phyloP scores from a whole-genome alignment of 2,329 filamentous ascomycete species.

The Pseudogymnoascus sp. region DNA sequence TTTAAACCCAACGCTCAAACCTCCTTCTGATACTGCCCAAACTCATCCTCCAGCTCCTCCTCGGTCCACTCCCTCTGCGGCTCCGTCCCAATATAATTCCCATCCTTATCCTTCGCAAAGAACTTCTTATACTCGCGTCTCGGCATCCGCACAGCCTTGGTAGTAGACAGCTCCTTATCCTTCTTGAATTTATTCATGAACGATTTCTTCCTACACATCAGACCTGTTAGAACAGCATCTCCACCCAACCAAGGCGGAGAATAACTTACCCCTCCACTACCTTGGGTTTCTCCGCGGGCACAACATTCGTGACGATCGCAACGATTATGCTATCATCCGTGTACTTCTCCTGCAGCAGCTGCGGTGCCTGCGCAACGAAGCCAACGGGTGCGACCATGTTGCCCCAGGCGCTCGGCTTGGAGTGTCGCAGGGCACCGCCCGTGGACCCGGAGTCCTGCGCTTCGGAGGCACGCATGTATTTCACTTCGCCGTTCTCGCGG shows the following conservation, averaged over 20 bases:
- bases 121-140: constrained; percentile 24
- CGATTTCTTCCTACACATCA: constrained; percentile 1
- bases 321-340: constrained; percentile 27
- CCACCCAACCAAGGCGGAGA: not conserved
- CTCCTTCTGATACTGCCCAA: constrained; percentile 18
- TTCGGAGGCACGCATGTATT: constrained; percentile 9
- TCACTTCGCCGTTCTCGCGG: not conserved
- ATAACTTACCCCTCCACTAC: not conserved
- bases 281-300: constrained; percentile 5
- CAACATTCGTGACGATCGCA: constrained; percentile 20
- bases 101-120: constrained; percentile 24
- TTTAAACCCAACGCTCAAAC: not conserved
- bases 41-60: constrained; percentile 24
- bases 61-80: constrained; percentile 25
- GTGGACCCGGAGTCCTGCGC: constrained; percentile 21
- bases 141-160: constrained; percentile 28
- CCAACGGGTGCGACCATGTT: constrained; percentile 15
- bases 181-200: constrained; percentile 13
- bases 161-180: not conserved
- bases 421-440: constrained; percentile 17
- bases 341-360: constrained; percentile 21
- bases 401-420: constrained; percentile 11
- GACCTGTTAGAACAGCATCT: not conserved
- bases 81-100: constrained; percentile 25
- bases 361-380: constrained; percentile 15